phyloP scores from a whole-genome alignment of 2,329 filamentous ascomycete species.

The Didymella lethalis region DNA sequence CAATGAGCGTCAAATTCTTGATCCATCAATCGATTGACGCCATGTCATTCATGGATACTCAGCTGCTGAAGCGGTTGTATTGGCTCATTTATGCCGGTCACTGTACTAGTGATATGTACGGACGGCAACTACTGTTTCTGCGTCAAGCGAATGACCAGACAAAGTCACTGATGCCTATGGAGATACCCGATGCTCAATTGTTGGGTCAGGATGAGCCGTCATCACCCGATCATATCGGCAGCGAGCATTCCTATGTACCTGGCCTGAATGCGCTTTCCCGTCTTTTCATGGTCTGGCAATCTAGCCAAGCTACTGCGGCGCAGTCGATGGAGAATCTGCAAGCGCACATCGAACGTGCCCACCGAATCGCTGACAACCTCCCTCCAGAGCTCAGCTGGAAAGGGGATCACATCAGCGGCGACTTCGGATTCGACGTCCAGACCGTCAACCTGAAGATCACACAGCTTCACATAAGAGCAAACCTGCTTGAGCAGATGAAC shows the following conservation, averaged over 20 bases:
- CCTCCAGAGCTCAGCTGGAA: conserved; percentile 28
- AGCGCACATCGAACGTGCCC: conserved; percentile 25
- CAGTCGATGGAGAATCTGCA: conserved; percentile 29
- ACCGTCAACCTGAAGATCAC: conserved; percentile 35
- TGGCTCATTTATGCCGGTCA: conserved; percentile 32
- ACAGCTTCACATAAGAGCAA: conserved; percentile 33
- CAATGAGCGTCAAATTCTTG: conserved; percentile 27
- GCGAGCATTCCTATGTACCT: conserved; percentile 23
- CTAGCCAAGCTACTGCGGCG: conserved; percentile 25
- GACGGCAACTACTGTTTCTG: conserved; percentile 24
- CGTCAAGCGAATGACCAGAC: conserved; percentile 28
- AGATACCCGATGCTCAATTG: conserved; percentile 24
- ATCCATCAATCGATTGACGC: conserved; percentile 21
- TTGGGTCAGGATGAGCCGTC: conserved; percentile 8
- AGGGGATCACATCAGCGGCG: conserved; percentile 8
- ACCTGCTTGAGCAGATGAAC: conserved; percentile 35
- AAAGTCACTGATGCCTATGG: conserved; percentile 23
- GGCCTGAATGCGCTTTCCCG: conserved; percentile 31
- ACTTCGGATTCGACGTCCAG: conserved; percentile 32
- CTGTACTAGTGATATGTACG: conserved; percentile 32
- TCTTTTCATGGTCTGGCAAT: conserved; percentile 33
- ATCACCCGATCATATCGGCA: neutral
- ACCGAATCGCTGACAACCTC: conserved; percentile 21
- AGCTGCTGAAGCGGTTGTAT: conserved; percentile 30
- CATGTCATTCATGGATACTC: conserved; percentile 25